These are phyloP conservation scores for Aureobasidium sp. DNA, from an alignment of 2,329 filamentous ascomycete species.

Conservation along the genomic window DNA sequence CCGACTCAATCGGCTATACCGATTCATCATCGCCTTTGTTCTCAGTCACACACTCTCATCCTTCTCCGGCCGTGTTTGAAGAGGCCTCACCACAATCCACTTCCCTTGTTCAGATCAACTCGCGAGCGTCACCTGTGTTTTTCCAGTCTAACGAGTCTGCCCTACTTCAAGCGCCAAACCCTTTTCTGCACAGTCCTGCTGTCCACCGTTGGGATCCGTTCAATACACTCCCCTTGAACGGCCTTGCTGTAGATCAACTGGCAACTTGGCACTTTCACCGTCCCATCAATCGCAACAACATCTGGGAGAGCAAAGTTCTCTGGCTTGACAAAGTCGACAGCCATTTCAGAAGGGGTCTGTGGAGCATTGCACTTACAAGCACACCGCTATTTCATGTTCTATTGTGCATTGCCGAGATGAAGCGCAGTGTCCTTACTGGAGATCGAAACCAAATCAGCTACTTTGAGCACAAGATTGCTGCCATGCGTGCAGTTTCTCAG, in stretches of 20 bases:
- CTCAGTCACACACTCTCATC: not conserved
- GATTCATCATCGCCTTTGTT: slow-evolving; percentile 6
- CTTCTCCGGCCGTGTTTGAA: not conserved
- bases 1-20: not conserved
- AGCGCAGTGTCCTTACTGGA: slow-evolving; percentile 6
- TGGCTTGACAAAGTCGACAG: slow-evolving; percentile 12
- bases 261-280: slow-evolving; percentile 10
- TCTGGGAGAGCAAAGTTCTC: slow-evolving; percentile 12
- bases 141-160: not conserved
- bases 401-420: slow-evolving; percentile 9
- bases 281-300: slow-evolving; percentile 7
- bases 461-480: slow-evolving; percentile 11
- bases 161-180: not conserved
- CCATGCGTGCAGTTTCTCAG: slow-evolving; percentile 9
- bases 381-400: slow-evolving; percentile 8
- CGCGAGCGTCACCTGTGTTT: not conserved
- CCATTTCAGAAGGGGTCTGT: not conserved
- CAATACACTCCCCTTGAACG: slow-evolving; percentile 9
- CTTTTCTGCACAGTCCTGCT: not conserved
- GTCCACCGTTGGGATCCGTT: slow-evolving; percentile 12
- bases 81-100: not conserved
- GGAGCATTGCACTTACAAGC: slow-evolving; percentile 8
- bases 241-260: slow-evolving; percentile 2
- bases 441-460: slow-evolving; percentile 11
- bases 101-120: not conserved